A percentile compares a stretch with the other conserved stretches of the same genome.
Conservation (phyloP, 2,329 filamentous ascomycete species). For the Diaporthe velutina region DNA sequence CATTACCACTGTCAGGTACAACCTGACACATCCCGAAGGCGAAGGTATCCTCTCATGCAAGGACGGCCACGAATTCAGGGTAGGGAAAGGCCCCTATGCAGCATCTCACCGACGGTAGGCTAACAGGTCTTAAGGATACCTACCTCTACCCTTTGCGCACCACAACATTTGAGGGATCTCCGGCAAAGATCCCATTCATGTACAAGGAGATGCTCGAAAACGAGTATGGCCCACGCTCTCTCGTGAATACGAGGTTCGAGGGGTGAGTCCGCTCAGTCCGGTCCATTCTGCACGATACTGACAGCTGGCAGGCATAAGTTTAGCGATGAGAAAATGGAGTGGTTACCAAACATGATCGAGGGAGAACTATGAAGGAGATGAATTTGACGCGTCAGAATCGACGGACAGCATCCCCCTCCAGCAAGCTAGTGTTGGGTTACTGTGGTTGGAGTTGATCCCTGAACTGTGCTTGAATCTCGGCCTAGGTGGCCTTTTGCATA, state of each 20-base stretch:
- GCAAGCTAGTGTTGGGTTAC: not conserved
- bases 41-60: slow-evolving; percentile 64
- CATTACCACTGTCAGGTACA: slow-evolving; percentile 64
- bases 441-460: not conserved
- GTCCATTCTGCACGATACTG: slow-evolving; percentile 29
- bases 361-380: not conserved
- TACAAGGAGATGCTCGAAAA: slow-evolving; percentile 70
- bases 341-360: slow-evolving; percentile 42
- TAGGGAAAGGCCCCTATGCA: slow-evolving; percentile 43
- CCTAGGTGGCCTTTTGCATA: not conserved
- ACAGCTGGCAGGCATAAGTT: slow-evolving; percentile 55
- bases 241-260: slow-evolving; percentile 65
- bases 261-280: slow-evolving; percentile 55
- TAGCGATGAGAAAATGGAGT: slow-evolving; percentile 53
- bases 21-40: slow-evolving; percentile 56
- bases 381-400: not conserved
- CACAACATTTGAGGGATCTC: slow-evolving; percentile 76
- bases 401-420: not conserved
- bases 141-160: slow-evolving; percentile 78
- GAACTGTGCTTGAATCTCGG: not conserved
- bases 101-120: not conserved
- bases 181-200: slow-evolving; percentile 74
- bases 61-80: slow-evolving; percentile 63
- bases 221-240: slow-evolving; percentile 67
- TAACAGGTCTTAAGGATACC: slow-evolving; percentile 55